Evolutionary conservation across 2,329 filamentous ascomycete genomes (phyloP), one percentile per base, ranked within the genome.

Genomic region (Calonectria honghensis): DNA sequence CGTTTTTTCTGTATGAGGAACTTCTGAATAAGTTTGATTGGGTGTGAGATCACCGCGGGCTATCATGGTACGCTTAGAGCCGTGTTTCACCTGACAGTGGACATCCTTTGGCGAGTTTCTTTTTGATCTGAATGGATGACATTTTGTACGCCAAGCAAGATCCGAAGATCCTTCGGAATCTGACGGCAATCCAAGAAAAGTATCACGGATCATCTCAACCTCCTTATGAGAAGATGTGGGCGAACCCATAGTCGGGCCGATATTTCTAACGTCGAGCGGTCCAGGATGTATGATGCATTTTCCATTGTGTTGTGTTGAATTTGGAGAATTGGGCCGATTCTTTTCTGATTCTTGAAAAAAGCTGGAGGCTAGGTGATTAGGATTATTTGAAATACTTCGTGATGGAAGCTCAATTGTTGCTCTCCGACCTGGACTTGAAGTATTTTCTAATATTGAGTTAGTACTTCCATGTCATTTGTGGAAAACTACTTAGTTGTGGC

Each of bases 141-240:
- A 70, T 52, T 45, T 18, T 27, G 68, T 64, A 45, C 18, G 61
- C 68, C 68, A 64, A 52, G 68, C 54, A 37, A 32, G 13, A 39
- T 41, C 48, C 18, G 50, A 50, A 41, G 39, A 66, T 45, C 59
- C 51, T 31, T 63, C 72, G 59, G 41, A 27, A 24, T 37, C 64
- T 51, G 76, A 52, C 10, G 70, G 68, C 71, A 69, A 67, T 48
- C 72, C 68, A 67, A 69, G 68, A 70, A 73, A 74, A 59, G 65
- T 14, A 18, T 41, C 65, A 13, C 27, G 52, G 50, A 52, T 67
- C 65, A 51, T 11, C 41, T 68, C 48, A 32, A 59, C 57, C 31
- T 16, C 57, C 32, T 20, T 31, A 24, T 68, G 31, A 10, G 70
- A 48, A 3, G 39, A 20, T 31, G 35, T 54, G n/a, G 73, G 76